A percentile compares a stretch with the other conserved stretches of the same genome.
Conservation (phyloP, 2,329 filamentous ascomycete species). For the Colletotrichum liriopes region DNA sequence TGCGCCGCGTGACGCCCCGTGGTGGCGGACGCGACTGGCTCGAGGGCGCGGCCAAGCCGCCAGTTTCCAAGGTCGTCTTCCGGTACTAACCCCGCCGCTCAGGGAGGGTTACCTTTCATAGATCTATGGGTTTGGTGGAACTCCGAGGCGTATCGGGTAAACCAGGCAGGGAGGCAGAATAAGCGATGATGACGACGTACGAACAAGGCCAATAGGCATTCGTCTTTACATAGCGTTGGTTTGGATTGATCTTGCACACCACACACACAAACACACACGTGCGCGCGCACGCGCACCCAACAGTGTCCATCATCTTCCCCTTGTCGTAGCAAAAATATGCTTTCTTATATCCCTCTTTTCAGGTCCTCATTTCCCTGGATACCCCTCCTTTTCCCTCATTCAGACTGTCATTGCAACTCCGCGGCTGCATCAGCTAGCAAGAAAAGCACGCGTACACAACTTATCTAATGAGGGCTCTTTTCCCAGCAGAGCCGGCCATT, state of each 20-base stretch:
- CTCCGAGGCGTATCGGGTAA: neutral
- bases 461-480: neutral
- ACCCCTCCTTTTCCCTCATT: neutral
- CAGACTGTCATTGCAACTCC: neutral
- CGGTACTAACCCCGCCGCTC: neutral
- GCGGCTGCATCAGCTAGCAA: neutral
- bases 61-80: conserved; percentile 24
- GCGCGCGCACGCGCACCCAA: too few species aligned
- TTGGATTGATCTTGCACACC: neutral
- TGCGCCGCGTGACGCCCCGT: neutral
- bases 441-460: neutral
- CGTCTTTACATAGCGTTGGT: neutral
- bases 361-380: neutral
- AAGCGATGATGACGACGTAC: neutral
- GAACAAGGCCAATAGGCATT: neutral
- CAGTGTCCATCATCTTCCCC: neutral
- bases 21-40: conserved; percentile 37
- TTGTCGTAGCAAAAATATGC: neutral
- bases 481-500: neutral
- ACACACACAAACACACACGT: neutral
- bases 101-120: neutral
- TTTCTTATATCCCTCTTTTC: neutral
- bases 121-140: neutral
- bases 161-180: neutral
- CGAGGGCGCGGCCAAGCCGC: neutral